A percentile compares a stretch with the other conserved stretches of the same genome.
Conservation (phyloP, 495 filamentous ascomycete species). For the Chaetomium fimeti region DNA sequence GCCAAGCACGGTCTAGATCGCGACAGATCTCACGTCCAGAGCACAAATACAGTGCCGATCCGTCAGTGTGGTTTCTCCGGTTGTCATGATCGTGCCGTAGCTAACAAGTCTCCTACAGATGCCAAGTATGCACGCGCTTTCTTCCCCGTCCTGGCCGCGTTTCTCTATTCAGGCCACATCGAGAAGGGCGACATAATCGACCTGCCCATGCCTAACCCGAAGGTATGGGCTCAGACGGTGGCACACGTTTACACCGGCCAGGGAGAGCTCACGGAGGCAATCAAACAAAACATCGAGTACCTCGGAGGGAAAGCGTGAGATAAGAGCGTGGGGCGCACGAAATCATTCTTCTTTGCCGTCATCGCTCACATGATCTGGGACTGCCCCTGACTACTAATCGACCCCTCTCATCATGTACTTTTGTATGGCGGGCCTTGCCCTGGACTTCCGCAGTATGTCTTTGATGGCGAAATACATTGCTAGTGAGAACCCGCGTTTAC, state of each 20-base stretch:
- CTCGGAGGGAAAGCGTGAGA: constrained; percentile 49
- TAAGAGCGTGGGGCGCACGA: constrained; percentile 3
- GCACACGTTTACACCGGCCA: constrained; percentile 53
- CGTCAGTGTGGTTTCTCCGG: constrained; percentile 41
- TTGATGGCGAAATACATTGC: constrained; percentile 7
- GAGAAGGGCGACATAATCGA: constrained; percentile 53
- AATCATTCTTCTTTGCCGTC: constrained; percentile 15
- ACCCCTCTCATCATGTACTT: constrained; percentile 18
- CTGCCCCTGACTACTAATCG: constrained; percentile 6
- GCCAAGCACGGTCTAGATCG: constrained; percentile 9
- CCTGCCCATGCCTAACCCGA: constrained; percentile 55
- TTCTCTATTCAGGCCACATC: constrained; percentile 53
- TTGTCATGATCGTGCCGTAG: constrained; percentile 9
- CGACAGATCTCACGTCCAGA: constrained; percentile 30
- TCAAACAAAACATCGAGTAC: constrained; percentile 54
- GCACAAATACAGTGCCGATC: constrained; percentile 45
- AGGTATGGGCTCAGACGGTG: constrained; percentile 52
- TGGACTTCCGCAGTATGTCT: neutral
- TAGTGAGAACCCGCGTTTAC: constrained; percentile 8
- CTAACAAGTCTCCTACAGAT: constrained; percentile 37
- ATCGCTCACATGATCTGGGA: constrained; percentile 23
- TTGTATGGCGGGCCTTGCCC: constrained; percentile 11
- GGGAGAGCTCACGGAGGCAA: constrained; percentile 44
- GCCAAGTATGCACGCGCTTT: constrained; percentile 48
- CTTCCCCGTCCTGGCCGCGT: constrained; percentile 51